Percentiles rank a stretch among this genome's conserved stretches.
phyloP scores from a whole-genome alignment of 129 eudicot genomes.

The Daucus carota region DH1_v3.0 NC_030388.2:24999501-25000000 shows the following conservation, averaged over 20 bases:
- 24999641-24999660: constrained; percentile 25
- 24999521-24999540: constrained; percentile 17
- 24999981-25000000: constrained; percentile 75
- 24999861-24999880: constrained; percentile 35
- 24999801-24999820: constrained; percentile 22
- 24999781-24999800: constrained; percentile 35
- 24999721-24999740: constrained; percentile 59
- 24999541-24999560: constrained; percentile 46
- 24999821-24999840: constrained; percentile 34
- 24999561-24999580: constrained; percentile 16
- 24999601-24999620: constrained; percentile 25
- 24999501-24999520: constrained; percentile 33
- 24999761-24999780: constrained; percentile 35
- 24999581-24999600: constrained; percentile 18
- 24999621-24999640: constrained; percentile 31
- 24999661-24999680: constrained; percentile 22
- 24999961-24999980: constrained; percentile 25
- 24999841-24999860: constrained; percentile 37
- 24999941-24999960: constrained; percentile 11
- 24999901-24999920: constrained; percentile 14
- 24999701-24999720: constrained; percentile 32
- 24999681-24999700: constrained; percentile 28
- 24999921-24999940: constrained; percentile 16
- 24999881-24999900: constrained; percentile 25
- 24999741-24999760: constrained; percentile 57